Conservation (phyloP, 2,329 filamentous ascomycete species). For the Sporothrix inflata region DNA sequence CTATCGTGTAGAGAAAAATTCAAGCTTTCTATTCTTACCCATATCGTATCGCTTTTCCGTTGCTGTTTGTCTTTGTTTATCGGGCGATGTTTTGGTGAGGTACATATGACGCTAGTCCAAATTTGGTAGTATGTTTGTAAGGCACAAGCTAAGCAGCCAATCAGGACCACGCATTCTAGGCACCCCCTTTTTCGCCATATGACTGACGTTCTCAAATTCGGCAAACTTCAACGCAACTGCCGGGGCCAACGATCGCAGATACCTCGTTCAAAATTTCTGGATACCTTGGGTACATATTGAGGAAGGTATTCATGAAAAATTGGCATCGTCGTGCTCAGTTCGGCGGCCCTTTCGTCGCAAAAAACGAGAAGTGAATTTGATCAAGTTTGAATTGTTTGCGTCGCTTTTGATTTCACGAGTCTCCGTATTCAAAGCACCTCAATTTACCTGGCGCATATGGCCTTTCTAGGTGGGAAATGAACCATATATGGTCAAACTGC, state of each 20-base stretch:
- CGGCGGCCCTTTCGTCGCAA: neutral
- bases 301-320: too few species aligned
- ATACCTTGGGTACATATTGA: neutral
- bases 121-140: neutral
- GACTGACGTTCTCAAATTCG: neutral
- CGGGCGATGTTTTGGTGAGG: neutral
- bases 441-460: neutral
- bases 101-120: neutral
- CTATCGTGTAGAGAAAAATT: neutral
- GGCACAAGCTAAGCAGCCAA: neutral
- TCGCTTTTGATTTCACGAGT: neutral
- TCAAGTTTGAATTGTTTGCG: neutral
- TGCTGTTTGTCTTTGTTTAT: neutral
- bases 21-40: neutral
- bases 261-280: neutral
- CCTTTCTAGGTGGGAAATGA: neutral
- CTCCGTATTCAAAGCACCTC: neutral
- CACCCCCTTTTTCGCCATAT: neutral
- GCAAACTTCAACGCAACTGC: neutral
- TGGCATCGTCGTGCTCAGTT: neutral
- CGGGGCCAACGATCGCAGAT: neutral
- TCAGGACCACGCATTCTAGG: neutral
- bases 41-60: neutral
- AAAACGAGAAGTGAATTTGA: neutral
- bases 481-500: neutral